These are phyloP conservation scores for Exophiala bonariae DNA, from an alignment of 2,329 filamentous ascomycete species.

Conservation along the genomic window DNA sequence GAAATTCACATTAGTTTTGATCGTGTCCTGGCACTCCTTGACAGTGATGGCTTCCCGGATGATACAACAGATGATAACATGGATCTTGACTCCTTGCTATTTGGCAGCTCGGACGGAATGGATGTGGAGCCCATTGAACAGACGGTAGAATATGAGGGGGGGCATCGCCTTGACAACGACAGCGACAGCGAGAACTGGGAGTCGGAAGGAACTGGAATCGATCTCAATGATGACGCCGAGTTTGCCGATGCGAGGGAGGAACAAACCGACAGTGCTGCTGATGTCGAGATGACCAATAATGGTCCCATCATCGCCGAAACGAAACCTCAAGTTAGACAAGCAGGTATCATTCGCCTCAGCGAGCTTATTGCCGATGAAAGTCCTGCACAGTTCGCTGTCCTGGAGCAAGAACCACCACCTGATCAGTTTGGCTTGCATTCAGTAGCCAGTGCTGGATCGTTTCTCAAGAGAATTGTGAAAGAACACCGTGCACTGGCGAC, in stretches of 20 bases:
- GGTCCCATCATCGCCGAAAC: not conserved
- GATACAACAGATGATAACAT: conserved; percentile 35
- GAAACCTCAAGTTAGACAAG: not conserved
- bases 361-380: conserved; percentile 8
- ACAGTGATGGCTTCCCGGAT: conserved; percentile 31
- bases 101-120: conserved; percentile 28
- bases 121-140: conserved; percentile 29
- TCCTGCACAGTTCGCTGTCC: conserved; percentile 37
- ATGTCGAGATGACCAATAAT: conserved; percentile 16
- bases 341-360: conserved; percentile 4
- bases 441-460: conserved; percentile 24
- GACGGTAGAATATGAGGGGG: conserved; percentile 45
- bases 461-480: conserved; percentile 53
- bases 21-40: conserved; percentile 47
- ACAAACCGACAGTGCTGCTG: conserved; percentile 6
- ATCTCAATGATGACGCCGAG: conserved; percentile 22
- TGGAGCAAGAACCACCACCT: conserved; percentile 44
- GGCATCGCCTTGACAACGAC: conserved; percentile 42
- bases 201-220: conserved; percentile 41
- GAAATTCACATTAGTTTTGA: conserved; percentile 54
- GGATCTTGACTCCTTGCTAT: conserved; percentile 35
- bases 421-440: conserved; percentile 42
- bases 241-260: conserved; percentile 16
- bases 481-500: conserved; percentile 59
- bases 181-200: conserved; percentile 43